Base-by-base conservation (phyloP, 257 asterid genomes). In the Petunia secreta region DNA sequence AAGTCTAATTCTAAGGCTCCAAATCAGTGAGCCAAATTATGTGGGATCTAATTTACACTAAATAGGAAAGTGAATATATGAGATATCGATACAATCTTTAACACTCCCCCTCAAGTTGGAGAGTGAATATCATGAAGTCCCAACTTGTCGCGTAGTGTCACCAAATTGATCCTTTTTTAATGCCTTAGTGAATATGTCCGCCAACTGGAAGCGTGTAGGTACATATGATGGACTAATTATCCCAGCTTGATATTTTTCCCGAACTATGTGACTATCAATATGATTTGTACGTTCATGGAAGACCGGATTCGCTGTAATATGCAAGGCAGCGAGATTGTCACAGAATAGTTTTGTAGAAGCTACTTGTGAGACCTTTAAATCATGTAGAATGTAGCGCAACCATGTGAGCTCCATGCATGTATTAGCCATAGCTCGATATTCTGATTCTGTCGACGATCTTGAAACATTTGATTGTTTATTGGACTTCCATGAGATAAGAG, bases 281-380 rank as follows among this genome's bases (percentile, higher is more conserved):
- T 78, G 52, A 5, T 78, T 78, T 10, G 75, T 78, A n/a, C 34
- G 40, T 37, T 78, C 75, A 44, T 62, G 73, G 11, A 16, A 63
- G 10, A 78, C 73, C 16, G 59, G 81, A 48, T 78, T 78, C 5
- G 34, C 62, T 4, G 46, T 60, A 16, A 78, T 63, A 8, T 55
- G 37, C 16, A 77, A 13, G 34, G 75, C 60, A 3, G 37, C 58
- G n/a, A 60, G n/a, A 63, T 63, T 62, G 6, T 78, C 75, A 63
- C 62, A 44, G 3, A 44, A 60, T 5, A 77, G 10, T 14, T 2
- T n/a, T 15, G 54, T 43, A 6, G 7, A 58, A 13, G 15, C 8
- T 15, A 7, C 1, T 8, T 57, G 15, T 59, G 16, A 54, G 4
- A 58, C 15, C 2, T 77, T n/a, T 5, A 39, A 59, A 41, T 77